These are phyloP conservation scores for Tulasnella sp. DNA, from an alignment of 768 basidiomycete genomes.

Conservation along the genomic window DNA sequence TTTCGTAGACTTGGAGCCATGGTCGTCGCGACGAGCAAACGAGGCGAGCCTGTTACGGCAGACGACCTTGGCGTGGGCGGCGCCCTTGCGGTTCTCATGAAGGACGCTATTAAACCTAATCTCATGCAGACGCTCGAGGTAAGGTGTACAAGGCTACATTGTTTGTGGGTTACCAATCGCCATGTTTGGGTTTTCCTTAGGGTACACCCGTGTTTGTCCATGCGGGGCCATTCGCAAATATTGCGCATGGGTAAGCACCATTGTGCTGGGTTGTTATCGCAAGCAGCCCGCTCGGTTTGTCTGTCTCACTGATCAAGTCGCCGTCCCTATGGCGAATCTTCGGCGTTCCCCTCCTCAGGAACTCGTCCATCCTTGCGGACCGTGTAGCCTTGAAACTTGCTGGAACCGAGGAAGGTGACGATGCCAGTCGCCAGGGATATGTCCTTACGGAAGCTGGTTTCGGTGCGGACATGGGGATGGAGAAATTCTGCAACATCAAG, in stretches of 20 bases:
- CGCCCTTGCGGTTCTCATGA: constrained; percentile 92
- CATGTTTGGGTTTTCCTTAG: constrained; percentile 26
- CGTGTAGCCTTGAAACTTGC: constrained; percentile 92
- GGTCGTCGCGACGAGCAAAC: constrained; percentile 91
- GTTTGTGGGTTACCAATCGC: background rate
- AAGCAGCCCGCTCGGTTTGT: too few species aligned
- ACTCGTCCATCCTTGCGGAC: constrained; percentile 98
- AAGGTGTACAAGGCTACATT: constrained; percentile 11
- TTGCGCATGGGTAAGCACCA: constrained; percentile 53
- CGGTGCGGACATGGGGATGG: constrained; percentile 98
- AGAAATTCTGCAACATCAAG: constrained; percentile 99
- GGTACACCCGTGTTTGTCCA: constrained; percentile 99
- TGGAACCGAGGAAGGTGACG: constrained; percentile 85
- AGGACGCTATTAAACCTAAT: constrained; percentile 98
- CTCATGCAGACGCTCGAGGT: constrained; percentile 95
- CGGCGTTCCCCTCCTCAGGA: constrained; percentile 38
- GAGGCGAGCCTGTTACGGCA: constrained; percentile 83
- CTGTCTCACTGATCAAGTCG: too few species aligned
- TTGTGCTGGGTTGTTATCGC: constrained; percentile 11
- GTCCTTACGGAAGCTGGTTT: constrained; percentile 98
- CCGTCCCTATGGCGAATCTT: too few species aligned
- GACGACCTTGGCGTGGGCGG: constrained; percentile 94
- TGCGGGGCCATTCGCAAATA: constrained; percentile 98
- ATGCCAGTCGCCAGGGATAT: constrained; percentile 70
- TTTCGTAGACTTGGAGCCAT: constrained; percentile 60